phyloP scores from a whole-genome alignment of 495 filamentous ascomycete species.

The Aspergillus wentii region DNA sequence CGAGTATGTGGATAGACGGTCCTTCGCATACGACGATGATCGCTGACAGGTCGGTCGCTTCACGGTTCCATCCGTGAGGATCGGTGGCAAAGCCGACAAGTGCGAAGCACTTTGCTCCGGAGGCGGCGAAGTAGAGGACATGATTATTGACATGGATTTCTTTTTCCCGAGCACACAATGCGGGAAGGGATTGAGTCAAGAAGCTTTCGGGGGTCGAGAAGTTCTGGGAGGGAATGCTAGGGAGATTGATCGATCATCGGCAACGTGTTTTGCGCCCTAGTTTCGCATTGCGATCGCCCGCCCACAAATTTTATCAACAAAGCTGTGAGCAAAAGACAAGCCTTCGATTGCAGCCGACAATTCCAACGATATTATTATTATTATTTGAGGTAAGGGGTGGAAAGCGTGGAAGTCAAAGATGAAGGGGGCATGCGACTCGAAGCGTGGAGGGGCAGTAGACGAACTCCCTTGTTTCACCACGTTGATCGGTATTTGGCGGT shows the following conservation, averaged over 20 bases:
- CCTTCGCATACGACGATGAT: constrained; percentile 67
- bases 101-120: constrained; percentile 34
- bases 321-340: neutral
- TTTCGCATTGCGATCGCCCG: constrained; percentile 37
- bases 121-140: constrained; percentile 57
- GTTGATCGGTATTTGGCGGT: constrained; percentile 8
- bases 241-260: constrained; percentile 18
- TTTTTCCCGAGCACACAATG: no score
- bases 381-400: constrained; percentile 5
- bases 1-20: constrained; percentile 67
- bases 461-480: constrained; percentile 18
- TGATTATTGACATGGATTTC: constrained; percentile 43
- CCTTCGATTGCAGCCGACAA: no score
- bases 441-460: constrained; percentile 7
- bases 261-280: constrained; percentile 25
- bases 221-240: constrained; percentile 12
- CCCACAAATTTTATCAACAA: constrained; percentile 13
- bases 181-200: no score
- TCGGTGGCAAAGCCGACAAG: constrained; percentile 38
- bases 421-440: constrained; percentile 9
- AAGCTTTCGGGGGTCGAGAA: no score
- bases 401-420: constrained; percentile 1
- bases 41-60: constrained; percentile 50
- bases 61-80: constrained; percentile 31
- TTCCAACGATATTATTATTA: no score